These are phyloP conservation scores for Candolleomyces efflorescens DNA, from an alignment of 768 basidiomycete species.

Conservation along the genomic window DNA sequence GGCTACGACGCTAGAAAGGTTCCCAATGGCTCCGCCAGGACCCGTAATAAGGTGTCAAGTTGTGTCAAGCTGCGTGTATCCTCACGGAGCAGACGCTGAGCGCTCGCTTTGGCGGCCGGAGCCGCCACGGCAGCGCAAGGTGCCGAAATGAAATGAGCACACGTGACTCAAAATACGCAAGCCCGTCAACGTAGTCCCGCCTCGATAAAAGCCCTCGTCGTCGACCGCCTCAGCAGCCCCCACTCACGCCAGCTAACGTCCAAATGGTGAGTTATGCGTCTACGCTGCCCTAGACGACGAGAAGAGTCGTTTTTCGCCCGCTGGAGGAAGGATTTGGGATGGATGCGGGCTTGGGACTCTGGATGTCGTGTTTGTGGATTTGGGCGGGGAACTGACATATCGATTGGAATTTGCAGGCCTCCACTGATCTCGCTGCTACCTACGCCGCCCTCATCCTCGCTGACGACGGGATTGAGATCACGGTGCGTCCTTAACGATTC, in stretches of 20 bases:
- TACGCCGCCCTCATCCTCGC: slow-evolving; percentile 99
- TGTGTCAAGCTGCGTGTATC: no score
- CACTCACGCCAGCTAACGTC: slow-evolving; percentile 11
- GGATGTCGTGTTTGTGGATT: slow-evolving; percentile 18
- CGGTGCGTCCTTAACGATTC: slow-evolving; percentile 51
- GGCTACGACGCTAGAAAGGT: no score
- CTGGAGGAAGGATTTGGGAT: slow-evolving; percentile 16
- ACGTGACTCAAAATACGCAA: not conserved
- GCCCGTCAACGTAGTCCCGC: not conserved
- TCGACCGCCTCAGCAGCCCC: slow-evolving; percentile 13
- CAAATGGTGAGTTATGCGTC: slow-evolving; percentile 23
- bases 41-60: no score
- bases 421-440: slow-evolving; percentile 83
- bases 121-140: not conserved
- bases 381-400: slow-evolving; percentile 9
- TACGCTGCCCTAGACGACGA: not conserved
- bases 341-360: slow-evolving; percentile 16
- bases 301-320: slow-evolving; percentile 11
- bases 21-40: no score
- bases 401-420: slow-evolving; percentile 28
- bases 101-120: no score
- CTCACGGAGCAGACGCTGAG: no score
- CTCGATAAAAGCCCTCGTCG: not conserved
- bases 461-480: slow-evolving; percentile 96
- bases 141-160: not conserved